These are phyloP conservation scores for Colletotrichum sp. DNA, from an alignment of 2,329 filamentous ascomycete species.

Conservation along the genomic window DNA sequence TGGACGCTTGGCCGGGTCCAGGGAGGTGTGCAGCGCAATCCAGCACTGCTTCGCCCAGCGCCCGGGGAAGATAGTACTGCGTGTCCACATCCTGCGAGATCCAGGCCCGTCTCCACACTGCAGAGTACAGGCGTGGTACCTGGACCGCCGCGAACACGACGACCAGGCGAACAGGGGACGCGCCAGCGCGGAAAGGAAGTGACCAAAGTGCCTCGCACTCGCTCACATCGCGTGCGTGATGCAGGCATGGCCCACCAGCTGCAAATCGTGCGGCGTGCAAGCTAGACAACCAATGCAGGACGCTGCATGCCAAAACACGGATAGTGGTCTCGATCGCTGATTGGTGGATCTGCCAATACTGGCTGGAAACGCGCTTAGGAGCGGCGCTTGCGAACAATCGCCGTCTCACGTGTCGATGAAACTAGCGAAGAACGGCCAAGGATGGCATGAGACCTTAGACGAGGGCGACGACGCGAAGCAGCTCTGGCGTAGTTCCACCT, in stretches of 20 bases:
- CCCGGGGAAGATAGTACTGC: background rate
- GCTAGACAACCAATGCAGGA: background rate
- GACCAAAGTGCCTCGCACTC: background rate
- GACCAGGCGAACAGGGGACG: too few relatives aligned
- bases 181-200: background rate
- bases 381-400: too few relatives aligned
- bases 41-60: background rate
- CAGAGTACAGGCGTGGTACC: background rate
- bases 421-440: too few relatives aligned
- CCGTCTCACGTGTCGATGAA: too few relatives aligned
- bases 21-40: background rate
- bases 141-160: background rate
- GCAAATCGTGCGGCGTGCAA: background rate
- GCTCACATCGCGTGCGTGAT: background rate
- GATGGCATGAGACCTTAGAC: background rate
- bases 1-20: background rate
- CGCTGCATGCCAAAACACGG: background rate
- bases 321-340: background rate
- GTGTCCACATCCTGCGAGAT: background rate
- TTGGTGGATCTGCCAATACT: background rate
- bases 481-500: background rate
- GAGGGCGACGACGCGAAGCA: background rate
- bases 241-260: too few relatives aligned
- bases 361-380: background rate
- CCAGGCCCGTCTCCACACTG: background rate